Base-by-base conservation (phyloP, 2,329 filamentous ascomycete species). In the Pseudogymnoascus sp. region DNA sequence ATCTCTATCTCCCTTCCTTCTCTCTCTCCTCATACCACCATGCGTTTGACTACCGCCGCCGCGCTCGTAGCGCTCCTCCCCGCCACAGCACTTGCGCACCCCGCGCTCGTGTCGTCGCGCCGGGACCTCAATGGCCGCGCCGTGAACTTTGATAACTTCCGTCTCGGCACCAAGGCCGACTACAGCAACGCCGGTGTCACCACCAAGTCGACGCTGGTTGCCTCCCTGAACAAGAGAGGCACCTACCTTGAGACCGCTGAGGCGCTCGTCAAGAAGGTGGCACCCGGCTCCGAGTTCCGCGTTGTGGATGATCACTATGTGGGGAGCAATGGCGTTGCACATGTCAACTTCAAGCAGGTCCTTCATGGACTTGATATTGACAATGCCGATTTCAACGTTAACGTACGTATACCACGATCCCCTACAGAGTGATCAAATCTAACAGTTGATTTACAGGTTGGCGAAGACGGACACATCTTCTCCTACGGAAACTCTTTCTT, bases 321-420 rank as follows among this genome's bases (percentile, higher is more conserved):
- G 9, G 77, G 82, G n/a, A 70, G 67, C 50, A 83, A 83, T 60
- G 81, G 82, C 7, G 74, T 85, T 63, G 76, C 75, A 0, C 83
- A 85, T 66, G 80, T 84, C 64, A 77, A 83, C 69, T 83, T 85
- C 68, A 82, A 81, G 71, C 83, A 85, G 72, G 84, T 81, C 0
- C 73, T 75, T 5, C 79, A 84, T 60, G 82, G 79, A 1, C 69
- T 85, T 24, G 83, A 85, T 63, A 78, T 86, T 63, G 83, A 84
- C 66, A 85, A 85, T 66, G 81, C 79, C 0, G 80, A 83, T 67
- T 83, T 84, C 67, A 84, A 84, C 59, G 80, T 85, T 57, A 85
- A 85, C 64, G 80, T 84, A 66, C 73, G 80, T 31, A 5, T 31
- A 58, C 17, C 1, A 17, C 10, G 26, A 24, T 17, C 50, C 21